These are phyloP conservation scores for Tylopilus intermedius DNA, from an alignment of 768 basidiomycete genomes.

Conservation along the genomic window DNA sequence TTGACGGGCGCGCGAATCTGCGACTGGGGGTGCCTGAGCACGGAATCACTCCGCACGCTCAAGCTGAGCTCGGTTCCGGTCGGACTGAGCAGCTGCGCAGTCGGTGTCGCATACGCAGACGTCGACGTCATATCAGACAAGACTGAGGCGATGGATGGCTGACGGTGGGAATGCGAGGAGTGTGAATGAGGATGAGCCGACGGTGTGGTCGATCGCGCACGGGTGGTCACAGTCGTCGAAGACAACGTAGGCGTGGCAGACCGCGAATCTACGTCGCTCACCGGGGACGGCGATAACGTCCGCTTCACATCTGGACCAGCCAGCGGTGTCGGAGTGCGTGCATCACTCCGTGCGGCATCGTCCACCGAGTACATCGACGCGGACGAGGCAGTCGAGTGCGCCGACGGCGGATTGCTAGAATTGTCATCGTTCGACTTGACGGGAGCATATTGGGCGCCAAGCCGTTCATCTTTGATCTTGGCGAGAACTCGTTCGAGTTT, in stretches of 20 bases:
- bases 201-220: constrained; percentile 25
- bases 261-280: constrained; percentile 21
- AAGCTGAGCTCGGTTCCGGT: constrained; percentile 10
- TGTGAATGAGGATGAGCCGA: constrained; percentile 20
- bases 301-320: constrained; percentile 14
- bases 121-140: constrained; percentile 50
- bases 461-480: constrained; percentile 66
- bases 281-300: constrained; percentile 18
- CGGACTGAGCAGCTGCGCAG: constrained; percentile 28
- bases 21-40: constrained; percentile 20
- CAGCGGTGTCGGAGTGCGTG: constrained; percentile 31
- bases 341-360: constrained; percentile 25
- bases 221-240: constrained; percentile 6
- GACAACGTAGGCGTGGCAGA: constrained; percentile 25
- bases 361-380: constrained; percentile 59
- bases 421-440: constrained; percentile 6
- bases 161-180: constrained; percentile 35
- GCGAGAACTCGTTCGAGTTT: constrained; percentile 70
- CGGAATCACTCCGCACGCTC: constrained; percentile 3
- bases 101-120: constrained; percentile 46
- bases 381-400: constrained; percentile 28
- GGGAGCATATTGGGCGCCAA: constrained; percentile 28
- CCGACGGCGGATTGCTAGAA: constrained; percentile 26
- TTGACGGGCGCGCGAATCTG: constrained; percentile 26
- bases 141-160: constrained; percentile 72